Percentiles rank a stretch among this genome's conserved stretches.
These are phyloP conservation scores for Meripilus lineatus DNA, from an alignment of 1,284 basidiomycete species.

Conservation along the genomic window DNA sequence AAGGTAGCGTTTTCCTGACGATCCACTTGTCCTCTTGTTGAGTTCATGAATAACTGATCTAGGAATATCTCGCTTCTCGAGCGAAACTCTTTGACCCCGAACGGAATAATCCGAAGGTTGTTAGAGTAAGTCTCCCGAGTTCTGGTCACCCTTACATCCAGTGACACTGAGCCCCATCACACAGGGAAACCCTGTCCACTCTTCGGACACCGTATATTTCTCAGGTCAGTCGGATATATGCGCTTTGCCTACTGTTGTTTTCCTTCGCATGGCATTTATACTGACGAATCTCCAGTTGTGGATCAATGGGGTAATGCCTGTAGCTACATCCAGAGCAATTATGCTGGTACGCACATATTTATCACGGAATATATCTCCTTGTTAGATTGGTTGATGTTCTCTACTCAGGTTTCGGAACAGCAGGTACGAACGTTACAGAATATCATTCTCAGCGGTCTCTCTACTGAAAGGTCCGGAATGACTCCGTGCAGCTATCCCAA, in stretches of 20 bases:
- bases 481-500: constrained; percentile 64
- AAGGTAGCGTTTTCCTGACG: constrained; percentile 54
- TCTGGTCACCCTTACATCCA: no score
- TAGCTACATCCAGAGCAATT: constrained; percentile 94
- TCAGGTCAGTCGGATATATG: constrained; percentile 43
- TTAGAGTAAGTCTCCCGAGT: constrained; percentile 48
- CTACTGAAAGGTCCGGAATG: background rate
- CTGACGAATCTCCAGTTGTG: constrained; percentile 52
- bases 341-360: constrained; percentile 59
- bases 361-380: no score
- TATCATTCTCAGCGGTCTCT: background rate
- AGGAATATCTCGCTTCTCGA: constrained; percentile 81
- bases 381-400: no score
- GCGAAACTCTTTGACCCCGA: constrained; percentile 74
- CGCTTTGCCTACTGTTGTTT: background rate
- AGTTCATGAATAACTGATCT: constrained; percentile 8
- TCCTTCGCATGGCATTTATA: no score
- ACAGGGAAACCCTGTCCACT: constrained; percentile 74
- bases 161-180: no score
- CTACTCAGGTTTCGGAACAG: constrained; percentile 82
- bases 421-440: constrained; percentile 42
- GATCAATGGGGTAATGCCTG: constrained; percentile 93
- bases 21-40: background rate
- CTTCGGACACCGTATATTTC: constrained; percentile 94
- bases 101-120: constrained; percentile 60